Percentiles rank a stretch among this genome's conserved stretches.
These are phyloP conservation scores for Cairneyella variabilis DNA, from an alignment of 495 filamentous ascomycete genomes.

Conservation along the genomic window DNA sequence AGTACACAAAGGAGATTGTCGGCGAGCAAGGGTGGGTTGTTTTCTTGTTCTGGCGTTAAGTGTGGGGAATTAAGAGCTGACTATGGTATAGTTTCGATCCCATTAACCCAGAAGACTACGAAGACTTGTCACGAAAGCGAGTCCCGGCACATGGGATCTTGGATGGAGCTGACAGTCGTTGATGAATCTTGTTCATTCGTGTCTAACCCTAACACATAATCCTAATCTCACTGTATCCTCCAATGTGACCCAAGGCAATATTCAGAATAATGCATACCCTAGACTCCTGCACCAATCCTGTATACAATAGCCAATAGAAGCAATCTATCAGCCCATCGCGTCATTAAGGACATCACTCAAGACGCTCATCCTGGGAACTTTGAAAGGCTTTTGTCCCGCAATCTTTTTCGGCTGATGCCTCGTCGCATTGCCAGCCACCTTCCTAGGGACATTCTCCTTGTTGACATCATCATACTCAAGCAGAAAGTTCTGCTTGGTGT, in stretches of 20 bases:
- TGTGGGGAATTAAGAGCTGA: no score
- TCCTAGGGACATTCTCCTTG: background rate
- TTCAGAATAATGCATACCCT: background rate
- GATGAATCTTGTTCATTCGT: background rate
- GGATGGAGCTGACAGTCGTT: background rate
- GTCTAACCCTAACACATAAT: no score
- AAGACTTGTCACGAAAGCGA: background rate
- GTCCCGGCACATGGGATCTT: no score
- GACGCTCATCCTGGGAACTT: conserved; percentile 32
- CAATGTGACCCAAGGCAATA: background rate
- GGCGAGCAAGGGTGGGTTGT: conserved; percentile 43
- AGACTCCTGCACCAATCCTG: background rate
- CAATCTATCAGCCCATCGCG: conserved; percentile 8
- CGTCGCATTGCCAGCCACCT: background rate
- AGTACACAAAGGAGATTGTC: conserved; percentile 49
- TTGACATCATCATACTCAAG: conserved; percentile 5
- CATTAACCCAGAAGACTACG: conserved; percentile 3
- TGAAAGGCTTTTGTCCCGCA: conserved; percentile 34
- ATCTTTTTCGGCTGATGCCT: conserved; percentile 11
- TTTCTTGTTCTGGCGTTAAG: no score
- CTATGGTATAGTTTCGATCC: conserved; percentile 17
- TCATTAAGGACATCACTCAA: conserved; percentile 34
- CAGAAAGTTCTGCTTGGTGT: background rate
- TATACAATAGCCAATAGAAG: background rate
- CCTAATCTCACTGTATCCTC: no score